phyloP scores from a whole-genome alignment of 2,329 filamentous ascomycete species.

The Talaromyces funiculosus region DNA sequence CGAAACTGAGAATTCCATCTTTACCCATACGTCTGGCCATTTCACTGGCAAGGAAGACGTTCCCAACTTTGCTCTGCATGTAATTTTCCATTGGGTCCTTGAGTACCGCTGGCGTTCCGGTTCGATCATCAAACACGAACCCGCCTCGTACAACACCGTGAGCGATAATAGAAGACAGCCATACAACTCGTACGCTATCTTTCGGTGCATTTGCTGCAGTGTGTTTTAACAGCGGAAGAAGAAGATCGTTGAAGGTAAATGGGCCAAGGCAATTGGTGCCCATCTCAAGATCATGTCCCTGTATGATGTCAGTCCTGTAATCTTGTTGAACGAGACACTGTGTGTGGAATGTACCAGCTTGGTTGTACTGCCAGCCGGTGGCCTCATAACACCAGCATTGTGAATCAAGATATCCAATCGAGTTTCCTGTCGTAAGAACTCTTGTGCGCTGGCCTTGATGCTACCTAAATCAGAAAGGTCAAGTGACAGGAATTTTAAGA shows the following conservation, averaged over 20 bases:
- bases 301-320: background rate
- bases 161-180: too few species aligned
- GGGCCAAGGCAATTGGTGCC: constrained; percentile 39
- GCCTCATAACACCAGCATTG: constrained; percentile 35
- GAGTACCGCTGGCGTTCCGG: too few species aligned
- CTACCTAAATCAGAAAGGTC: constrained; percentile 13
- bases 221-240: constrained; percentile 30
- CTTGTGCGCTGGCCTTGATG: constrained; percentile 21
- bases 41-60: too few species aligned
- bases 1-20: too few species aligned
- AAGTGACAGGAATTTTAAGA: background rate
- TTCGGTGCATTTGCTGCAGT: constrained; percentile 22
- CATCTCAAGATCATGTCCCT: constrained; percentile 35
- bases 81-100: too few species aligned
- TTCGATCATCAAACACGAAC: too few species aligned
- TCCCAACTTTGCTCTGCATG: too few species aligned
- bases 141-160: too few species aligned
- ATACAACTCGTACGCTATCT: constrained; percentile 28
- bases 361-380: constrained; percentile 24
- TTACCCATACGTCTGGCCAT: too few species aligned
- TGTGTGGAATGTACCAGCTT: background rate
- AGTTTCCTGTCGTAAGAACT: constrained; percentile 30
- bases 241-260: constrained; percentile 35
- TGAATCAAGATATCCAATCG: constrained; percentile 39
- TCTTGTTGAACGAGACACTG: too few species aligned